These are phyloP conservation scores for Coemansia sp. DNA, from an alignment of 192 early-diverging fungal genomes.

Conservation along the genomic window DNA sequence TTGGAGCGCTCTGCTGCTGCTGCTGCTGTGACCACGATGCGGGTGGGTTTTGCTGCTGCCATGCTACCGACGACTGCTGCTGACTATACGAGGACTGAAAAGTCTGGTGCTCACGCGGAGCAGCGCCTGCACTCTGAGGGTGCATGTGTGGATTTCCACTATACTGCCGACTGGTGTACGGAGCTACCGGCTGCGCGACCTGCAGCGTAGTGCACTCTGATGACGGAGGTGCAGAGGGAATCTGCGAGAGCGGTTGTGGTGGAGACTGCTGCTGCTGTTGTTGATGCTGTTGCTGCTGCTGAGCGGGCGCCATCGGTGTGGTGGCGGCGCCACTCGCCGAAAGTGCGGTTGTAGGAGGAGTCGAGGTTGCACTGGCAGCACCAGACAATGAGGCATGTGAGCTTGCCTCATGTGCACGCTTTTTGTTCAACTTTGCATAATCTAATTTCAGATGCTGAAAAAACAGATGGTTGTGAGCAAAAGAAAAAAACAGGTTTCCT, in stretches of 20 bases:
- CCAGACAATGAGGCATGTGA: conserved; percentile 12
- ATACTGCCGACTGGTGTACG: conserved; percentile 1
- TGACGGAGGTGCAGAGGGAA: background rate
- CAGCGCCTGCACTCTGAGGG: conserved; percentile 1
- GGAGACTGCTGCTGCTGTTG: conserved; percentile 14
- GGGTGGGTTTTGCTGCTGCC: conserved; percentile 11
- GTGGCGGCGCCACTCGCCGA: background rate
- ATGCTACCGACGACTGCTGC: conserved; percentile 7
- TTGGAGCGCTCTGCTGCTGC: conserved; percentile 16
- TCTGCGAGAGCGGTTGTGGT: conserved; percentile 1
- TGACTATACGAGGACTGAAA: background rate
- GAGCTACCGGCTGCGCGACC: background rate
- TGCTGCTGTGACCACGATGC: conserved; percentile 17
- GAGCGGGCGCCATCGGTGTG: conserved; percentile 1
- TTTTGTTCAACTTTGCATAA: conserved; percentile 59
- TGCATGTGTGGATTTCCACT: conserved; percentile 1
- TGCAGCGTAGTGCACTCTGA: background rate
- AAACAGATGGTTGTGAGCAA: background rate
- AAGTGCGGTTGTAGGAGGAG: background rate
- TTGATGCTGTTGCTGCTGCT: conserved; percentile 18
- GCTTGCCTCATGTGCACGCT: conserved; percentile 42
- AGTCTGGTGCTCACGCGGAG: background rate
- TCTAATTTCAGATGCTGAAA: conserved; percentile 33
- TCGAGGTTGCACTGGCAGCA: conserved; percentile 9
- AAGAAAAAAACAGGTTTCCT: conserved; percentile 6